Percentiles rank a stretch among this genome's conserved stretches.
Evolutionary conservation across 306 rosid species (phyloP).

Genomic region (Sechiopsis laciniata): DNA sequence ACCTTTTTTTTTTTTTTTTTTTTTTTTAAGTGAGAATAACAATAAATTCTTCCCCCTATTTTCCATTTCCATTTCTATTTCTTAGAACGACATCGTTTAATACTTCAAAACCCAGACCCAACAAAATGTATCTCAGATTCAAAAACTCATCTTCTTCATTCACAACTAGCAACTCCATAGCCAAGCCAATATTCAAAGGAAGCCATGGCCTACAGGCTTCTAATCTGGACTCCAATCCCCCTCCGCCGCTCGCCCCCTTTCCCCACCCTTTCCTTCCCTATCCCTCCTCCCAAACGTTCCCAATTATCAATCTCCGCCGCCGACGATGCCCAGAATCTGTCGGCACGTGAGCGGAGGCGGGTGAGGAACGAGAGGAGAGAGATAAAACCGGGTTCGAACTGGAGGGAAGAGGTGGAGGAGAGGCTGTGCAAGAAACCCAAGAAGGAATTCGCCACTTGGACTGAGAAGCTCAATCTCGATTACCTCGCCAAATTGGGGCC

Average conservation of each 20-base stretch:
- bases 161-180: neutral
- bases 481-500: conserved; percentile 63
- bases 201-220: conserved; percentile 46
- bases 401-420: conserved; percentile 78
- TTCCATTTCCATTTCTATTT: neutral
- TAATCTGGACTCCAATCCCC: conserved; percentile 44
- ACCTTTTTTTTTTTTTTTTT: too few species aligned
- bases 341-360: conserved; percentile 59
- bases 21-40: too few species aligned
- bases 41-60: too few species aligned
- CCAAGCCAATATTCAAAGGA: neutral
- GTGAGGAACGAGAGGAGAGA: conserved; percentile 68
- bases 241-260: conserved; percentile 29
- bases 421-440: conserved; percentile 63
- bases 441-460: conserved; percentile 56
- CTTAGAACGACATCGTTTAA: neutral
- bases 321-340: conserved; percentile 31
- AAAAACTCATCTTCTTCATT: neutral
- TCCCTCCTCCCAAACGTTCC: conserved; percentile 24
- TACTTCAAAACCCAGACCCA: neutral
- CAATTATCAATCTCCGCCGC: conserved; percentile 33
- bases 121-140: neutral
- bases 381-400: conserved; percentile 41
- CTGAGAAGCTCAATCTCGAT: conserved; percentile 68
- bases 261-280: conserved; percentile 18